Evolutionary conservation across 805 yeast genomes (phyloP), one percentile per base, ranked within the genome.

Genomic region (Lachancea nothofagi): DNA sequence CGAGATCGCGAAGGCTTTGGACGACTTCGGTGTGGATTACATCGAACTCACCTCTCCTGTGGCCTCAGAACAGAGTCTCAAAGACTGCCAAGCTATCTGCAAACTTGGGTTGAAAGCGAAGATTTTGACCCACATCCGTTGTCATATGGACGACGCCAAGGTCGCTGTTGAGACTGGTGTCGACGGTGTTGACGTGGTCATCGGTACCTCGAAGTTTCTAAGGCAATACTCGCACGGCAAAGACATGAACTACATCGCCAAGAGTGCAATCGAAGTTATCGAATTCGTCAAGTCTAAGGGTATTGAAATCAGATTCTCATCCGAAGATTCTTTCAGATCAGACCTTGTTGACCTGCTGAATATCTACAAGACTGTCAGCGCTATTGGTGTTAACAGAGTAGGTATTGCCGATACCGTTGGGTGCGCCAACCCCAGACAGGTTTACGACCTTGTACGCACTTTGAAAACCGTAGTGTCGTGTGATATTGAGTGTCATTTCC

Each of bases 351-450:
- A 90, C 61, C 72, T 90, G 61, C 77, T 90, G 59, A 90, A 90
- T 71, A 93, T 90, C 55, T 90, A 90, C 74, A 83, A 88, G 67
- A 88, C 97, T 20, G 98, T 90, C 50, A 95, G 85, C 72, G 85
- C 87, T 71, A 86, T 90, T 54, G 98, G 98, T 57, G 98, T 90
- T 47, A 88, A 93, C 75, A 80, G 98, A 68, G 96, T 90, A 40
- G 98, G 98, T 70, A 90, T 90, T 69, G 98, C 98, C 52, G 98
- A 90, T 65, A 90, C 98, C 26, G 98, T 90, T 42, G 98, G 98
- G 36, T 83, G 97, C 65, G 98, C 98, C 50, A 90, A 90, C 72
- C 98, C 98, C 56, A 81, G 98, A 70, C 97, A 93, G 69, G 98
- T 90, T 44, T 90, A 90, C 66, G 98, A 90, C 70, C 77, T 90